These are phyloP conservation scores for Coffea humblotiana DNA, from an alignment of 305 asterid genomes.

Conservation along the genomic window DNA sequence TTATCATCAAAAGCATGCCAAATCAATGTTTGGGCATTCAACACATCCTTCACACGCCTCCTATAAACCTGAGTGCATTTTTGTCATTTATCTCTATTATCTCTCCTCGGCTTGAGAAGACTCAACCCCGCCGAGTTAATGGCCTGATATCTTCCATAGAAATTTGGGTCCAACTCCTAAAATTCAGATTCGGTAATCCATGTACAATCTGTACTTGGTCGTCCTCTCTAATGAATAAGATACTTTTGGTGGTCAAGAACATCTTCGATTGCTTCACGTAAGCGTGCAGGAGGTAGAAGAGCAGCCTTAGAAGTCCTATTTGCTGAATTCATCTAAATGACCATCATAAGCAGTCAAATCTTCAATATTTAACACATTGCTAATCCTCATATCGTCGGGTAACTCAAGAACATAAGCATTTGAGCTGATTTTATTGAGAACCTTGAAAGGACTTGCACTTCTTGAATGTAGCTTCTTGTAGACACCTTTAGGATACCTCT, in stretches of 20 bases:
- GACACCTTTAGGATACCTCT: not conserved
- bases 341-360: not conserved
- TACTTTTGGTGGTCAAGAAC: not conserved
- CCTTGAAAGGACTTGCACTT: constrained; percentile 6
- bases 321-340: too few relatives aligned
- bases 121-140: too few relatives aligned
- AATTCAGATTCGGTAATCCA: not conserved
- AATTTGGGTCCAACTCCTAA: not conserved
- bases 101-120: too few relatives aligned
- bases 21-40: not conserved
- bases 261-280: not conserved
- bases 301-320: not conserved
- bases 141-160: not conserved
- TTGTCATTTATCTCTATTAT: not conserved
- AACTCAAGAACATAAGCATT: not conserved
- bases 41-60: too few relatives aligned
- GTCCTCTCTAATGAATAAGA: not conserved
- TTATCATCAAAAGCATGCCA: not conserved
- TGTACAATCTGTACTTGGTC: not conserved
- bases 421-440: not conserved
- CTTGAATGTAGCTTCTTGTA: constrained; percentile 3
- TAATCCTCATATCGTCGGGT: not conserved
- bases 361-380: not conserved
- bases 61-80: not conserved
- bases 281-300: not conserved